Conservation (phyloP, 257 asterid species). For the Capsicum baccatum region DNA sequence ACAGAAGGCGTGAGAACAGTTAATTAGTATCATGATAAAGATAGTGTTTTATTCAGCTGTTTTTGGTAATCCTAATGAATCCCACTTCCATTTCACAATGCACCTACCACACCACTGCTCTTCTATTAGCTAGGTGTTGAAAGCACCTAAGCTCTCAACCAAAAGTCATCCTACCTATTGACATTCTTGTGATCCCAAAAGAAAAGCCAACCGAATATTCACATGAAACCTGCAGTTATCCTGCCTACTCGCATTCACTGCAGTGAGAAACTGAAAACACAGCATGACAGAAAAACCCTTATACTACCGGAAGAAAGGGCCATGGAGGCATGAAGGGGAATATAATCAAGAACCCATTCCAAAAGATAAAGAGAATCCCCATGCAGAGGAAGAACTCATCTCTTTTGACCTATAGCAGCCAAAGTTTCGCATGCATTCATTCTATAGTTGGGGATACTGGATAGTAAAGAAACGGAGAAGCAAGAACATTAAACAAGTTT, state of each 20-base stretch:
- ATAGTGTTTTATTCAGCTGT: background rate
- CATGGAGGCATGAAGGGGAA: background rate
- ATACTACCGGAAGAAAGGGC: background rate
- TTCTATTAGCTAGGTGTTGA: background rate
- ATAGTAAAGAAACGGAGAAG: background rate
- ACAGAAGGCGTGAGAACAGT: background rate
- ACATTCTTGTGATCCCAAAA: constrained; percentile 19
- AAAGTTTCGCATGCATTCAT: background rate
- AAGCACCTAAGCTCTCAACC: constrained; percentile 11
- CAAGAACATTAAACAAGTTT: background rate
- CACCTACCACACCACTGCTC: background rate
- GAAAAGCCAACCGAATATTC: background rate
- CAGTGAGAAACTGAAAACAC: background rate
- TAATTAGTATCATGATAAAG: background rate
- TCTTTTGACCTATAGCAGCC: background rate
- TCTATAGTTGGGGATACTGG: background rate
- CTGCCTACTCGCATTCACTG: background rate
- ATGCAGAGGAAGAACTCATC: background rate
- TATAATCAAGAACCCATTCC: background rate
- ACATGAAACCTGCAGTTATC: background rate
- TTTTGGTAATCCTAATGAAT: background rate
- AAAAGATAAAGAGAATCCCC: background rate
- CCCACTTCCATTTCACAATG: background rate
- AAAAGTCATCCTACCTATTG: background rate
- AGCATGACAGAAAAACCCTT: background rate